Conservation (phyloP, 2,329 filamentous ascomycete species). For the Penicillium sp. region DNA sequence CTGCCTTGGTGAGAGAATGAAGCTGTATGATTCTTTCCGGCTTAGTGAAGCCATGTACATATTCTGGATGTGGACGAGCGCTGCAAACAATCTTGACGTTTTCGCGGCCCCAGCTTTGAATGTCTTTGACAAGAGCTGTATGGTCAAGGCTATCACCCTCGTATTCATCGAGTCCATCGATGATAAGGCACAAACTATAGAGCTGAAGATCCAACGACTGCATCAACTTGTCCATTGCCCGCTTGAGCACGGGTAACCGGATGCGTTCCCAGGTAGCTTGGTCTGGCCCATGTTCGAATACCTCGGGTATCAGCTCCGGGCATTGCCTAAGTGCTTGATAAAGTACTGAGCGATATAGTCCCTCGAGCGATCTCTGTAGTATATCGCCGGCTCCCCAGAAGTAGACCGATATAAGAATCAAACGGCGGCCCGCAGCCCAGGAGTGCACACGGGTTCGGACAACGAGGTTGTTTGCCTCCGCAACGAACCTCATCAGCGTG, state of each 20-base stretch:
- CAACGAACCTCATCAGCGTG: conserved; percentile 51
- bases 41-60: neutral
- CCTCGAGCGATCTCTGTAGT: conserved; percentile 48
- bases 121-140: neutral
- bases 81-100: conserved; percentile 2
- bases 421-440: too few relatives aligned
- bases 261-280: too few relatives aligned
- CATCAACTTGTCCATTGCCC: too few relatives aligned
- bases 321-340: conserved; percentile 40
- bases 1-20: neutral
- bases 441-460: too few relatives aligned
- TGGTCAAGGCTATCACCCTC: neutral
- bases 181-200: neutral
- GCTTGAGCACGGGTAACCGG: too few relatives aligned
- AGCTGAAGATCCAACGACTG: neutral
- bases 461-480: too few relatives aligned
- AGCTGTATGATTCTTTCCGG: neutral
- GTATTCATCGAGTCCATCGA: conserved; percentile 10
- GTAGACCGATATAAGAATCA: conserved; percentile 28
- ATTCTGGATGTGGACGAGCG: conserved; percentile 1
- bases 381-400: conserved; percentile 48
- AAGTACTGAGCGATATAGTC: conserved; percentile 44
- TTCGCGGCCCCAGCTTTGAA: neutral
- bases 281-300: conserved; percentile 5
- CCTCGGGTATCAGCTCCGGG: conserved; percentile 35